Percentiles rank a stretch among this genome's conserved stretches.
Evolutionary conservation across 345 rosid genomes (phyloP).

Genomic region (Gossypium ekmanianum): DNA sequence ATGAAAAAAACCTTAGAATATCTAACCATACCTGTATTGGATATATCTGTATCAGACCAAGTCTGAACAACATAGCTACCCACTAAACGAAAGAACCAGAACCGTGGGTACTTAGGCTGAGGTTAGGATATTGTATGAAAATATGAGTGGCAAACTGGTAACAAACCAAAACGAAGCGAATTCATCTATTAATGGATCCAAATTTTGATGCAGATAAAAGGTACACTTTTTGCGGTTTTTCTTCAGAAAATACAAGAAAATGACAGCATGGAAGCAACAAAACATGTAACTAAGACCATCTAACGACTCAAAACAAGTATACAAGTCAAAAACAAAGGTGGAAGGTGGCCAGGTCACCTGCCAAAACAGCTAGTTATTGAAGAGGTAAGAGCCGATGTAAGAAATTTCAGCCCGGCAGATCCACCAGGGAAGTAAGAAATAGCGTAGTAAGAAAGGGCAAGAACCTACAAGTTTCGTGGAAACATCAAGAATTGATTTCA

Average conservation of each 20-base stretch:
- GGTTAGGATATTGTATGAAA: background rate
- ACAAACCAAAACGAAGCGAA: background rate
- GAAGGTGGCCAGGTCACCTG: slow-evolving; percentile 32
- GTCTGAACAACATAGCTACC: background rate
- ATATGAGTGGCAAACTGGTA: background rate
- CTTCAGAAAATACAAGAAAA: background rate
- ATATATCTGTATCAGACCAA: background rate
- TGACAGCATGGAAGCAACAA: background rate
- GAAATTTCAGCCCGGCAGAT: slow-evolving; percentile 57
- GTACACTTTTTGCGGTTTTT: background rate
- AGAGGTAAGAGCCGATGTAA: slow-evolving; percentile 51
- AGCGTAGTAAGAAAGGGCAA: slow-evolving; percentile 59
- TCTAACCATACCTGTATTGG: background rate
- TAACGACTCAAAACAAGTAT: background rate
- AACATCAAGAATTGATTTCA: background rate
- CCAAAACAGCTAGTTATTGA: slow-evolving; percentile 56
- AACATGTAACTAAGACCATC: background rate
- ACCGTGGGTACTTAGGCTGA: background rate
- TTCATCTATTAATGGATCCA: background rate
- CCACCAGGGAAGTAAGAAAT: slow-evolving; percentile 81
- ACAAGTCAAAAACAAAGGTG: slow-evolving; percentile 1
- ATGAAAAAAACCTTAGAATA: background rate
- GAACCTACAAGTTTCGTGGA: slow-evolving; percentile 35
- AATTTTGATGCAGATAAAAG: background rate
- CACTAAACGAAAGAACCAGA: background rate